These are phyloP conservation scores for Russula virescens DNA, from an alignment of 768 basidiomycete species.

Conservation along the genomic window DNA sequence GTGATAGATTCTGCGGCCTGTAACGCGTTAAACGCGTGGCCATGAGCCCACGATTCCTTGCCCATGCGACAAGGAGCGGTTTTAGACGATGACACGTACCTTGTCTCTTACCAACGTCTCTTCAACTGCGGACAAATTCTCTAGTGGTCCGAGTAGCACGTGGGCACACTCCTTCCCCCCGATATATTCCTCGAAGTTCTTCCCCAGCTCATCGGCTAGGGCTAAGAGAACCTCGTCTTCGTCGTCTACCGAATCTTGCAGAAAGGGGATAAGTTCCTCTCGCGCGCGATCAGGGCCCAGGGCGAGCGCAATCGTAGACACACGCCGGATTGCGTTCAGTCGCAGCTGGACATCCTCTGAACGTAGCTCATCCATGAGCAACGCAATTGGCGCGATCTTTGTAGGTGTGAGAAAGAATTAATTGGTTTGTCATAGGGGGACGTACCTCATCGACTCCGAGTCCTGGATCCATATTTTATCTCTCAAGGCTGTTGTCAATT, in stretches of 20 bases:
- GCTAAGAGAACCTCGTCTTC: constrained; percentile 98
- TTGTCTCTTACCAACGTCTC: constrained; percentile 98
- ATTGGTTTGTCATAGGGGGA: constrained; percentile 1
- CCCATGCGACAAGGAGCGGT: background rate
- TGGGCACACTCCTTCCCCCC: constrained; percentile 87
- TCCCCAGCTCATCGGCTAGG: constrained; percentile 90
- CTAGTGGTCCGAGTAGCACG: constrained; percentile 83
- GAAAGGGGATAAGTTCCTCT: constrained; percentile 92
- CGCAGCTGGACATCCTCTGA: constrained; percentile 97
- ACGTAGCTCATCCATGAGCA: constrained; percentile 96
- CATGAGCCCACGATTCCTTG: constrained; percentile 4
- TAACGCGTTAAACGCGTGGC: constrained; percentile 11
- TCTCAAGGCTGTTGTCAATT: background rate
- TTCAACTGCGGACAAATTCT: constrained; percentile 93
- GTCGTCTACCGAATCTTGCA: constrained; percentile 98
- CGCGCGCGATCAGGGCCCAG: constrained; percentile 92
- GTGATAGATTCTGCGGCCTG: constrained; percentile 96
- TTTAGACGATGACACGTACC: constrained; percentile 41
- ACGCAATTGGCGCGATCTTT: constrained; percentile 89
- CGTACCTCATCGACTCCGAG: constrained; percentile 63
- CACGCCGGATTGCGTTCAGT: constrained; percentile 92
- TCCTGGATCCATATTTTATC: constrained; percentile 33
- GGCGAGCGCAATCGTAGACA: constrained; percentile 96
- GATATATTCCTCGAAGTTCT: constrained; percentile 88
- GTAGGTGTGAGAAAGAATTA: background rate